Conservation (phyloP, 768 basidiomycete species). For the Mycena pura region DNA sequence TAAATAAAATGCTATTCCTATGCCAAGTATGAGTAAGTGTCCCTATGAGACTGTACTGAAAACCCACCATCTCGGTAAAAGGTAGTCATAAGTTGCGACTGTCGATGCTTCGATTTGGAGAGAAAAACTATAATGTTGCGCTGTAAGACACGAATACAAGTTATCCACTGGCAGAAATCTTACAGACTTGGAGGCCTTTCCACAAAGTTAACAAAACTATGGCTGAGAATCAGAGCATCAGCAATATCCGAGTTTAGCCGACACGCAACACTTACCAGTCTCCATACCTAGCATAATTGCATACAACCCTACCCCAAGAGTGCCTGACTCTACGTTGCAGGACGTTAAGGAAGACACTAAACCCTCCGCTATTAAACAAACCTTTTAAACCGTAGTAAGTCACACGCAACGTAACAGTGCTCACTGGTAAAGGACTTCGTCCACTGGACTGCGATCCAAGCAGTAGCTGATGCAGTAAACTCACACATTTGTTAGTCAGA, state of each 20-base stretch:
- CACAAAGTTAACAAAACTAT: constrained; percentile 13
- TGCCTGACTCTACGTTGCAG: neutral
- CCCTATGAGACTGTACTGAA: neutral
- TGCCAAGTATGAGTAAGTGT: neutral
- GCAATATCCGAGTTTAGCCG: neutral
- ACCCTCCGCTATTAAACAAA: too few relatives aligned
- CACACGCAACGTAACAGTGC: too few relatives aligned
- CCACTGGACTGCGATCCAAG: too few relatives aligned
- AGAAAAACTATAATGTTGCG: neutral
- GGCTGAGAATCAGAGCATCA: neutral
- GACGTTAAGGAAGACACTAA: too few relatives aligned
- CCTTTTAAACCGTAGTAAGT: too few relatives aligned
- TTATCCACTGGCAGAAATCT: neutral
- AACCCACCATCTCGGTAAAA: constrained; percentile 17
- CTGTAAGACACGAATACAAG: neutral
- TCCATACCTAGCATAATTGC: neutral
- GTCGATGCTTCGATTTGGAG: neutral
- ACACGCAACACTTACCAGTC: constrained; percentile 14
- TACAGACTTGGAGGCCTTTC: neutral
- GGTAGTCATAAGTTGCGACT: neutral
- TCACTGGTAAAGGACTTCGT: too few relatives aligned
- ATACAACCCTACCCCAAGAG: neutral
- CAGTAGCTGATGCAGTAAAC: too few relatives aligned
- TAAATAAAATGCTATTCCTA: constrained; percentile 15
- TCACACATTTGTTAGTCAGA: too few relatives aligned